Evolutionary conservation across 345 rosid genomes (phyloP).

Genomic region (Camelina sativa): DNA sequence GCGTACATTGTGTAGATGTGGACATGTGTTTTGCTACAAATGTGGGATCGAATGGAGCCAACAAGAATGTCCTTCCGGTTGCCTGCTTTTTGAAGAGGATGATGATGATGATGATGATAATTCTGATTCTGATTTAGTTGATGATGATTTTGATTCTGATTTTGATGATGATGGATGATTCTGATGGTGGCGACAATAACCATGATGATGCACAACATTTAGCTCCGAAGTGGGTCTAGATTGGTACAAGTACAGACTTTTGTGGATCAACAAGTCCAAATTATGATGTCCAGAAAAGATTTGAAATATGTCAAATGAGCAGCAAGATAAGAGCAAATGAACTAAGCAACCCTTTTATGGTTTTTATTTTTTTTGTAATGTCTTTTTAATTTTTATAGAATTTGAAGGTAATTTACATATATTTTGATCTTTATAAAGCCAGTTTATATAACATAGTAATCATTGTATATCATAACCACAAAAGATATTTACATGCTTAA

Average conservation of each 20-base stretch:
- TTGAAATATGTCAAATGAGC: neutral
- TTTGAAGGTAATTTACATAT: neutral
- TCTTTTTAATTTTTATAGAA: neutral
- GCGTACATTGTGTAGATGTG: neutral
- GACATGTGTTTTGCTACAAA: neutral
- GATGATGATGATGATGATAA: neutral
- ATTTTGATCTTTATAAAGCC: neutral
- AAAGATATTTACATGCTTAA: constrained; percentile 10
- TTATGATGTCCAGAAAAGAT: neutral
- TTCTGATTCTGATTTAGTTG: neutral
- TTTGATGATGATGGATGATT: neutral
- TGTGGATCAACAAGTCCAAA: neutral
- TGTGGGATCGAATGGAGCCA: neutral
- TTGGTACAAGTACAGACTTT: too few species aligned
- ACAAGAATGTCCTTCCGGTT: neutral
- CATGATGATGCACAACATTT: neutral
- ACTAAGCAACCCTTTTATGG: neutral
- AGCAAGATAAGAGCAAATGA: neutral
- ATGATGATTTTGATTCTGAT: too few species aligned
- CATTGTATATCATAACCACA: neutral
- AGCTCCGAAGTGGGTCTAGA: neutral
- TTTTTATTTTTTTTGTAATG: neutral
- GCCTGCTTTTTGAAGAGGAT: neutral
- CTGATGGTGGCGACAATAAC: neutral
- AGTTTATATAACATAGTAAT: neutral